Conservation (phyloP, 2,329 filamentous ascomycete genomes). For the Alternaria infectoria region DNA sequence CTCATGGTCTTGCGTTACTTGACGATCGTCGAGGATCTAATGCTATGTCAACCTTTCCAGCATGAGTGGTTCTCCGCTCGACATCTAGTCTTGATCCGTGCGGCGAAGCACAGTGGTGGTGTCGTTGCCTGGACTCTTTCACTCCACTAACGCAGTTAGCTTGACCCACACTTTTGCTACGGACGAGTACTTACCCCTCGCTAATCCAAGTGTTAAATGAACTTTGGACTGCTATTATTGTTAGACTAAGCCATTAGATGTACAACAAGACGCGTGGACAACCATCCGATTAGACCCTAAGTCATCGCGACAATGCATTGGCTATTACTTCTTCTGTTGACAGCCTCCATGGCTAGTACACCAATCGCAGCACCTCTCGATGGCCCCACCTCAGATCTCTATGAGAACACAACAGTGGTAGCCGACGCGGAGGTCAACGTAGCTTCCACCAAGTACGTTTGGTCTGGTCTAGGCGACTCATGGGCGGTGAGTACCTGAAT, state of each 20-base stretch:
- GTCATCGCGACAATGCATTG: background rate
- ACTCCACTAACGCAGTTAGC: background rate
- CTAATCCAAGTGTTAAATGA: fast-evolving
- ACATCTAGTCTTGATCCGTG: background rate
- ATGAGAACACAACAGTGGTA: background rate
- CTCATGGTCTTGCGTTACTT: fast-evolving
- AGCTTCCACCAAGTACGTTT: background rate
- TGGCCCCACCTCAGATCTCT: background rate
- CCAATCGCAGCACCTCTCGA: background rate
- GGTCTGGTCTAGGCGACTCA: background rate
- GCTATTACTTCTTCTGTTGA: background rate
- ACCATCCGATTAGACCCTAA: background rate
- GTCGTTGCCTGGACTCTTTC: background rate
- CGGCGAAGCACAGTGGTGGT: background rate
- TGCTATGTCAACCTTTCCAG: background rate
- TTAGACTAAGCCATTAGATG: background rate
- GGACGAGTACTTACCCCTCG: background rate
- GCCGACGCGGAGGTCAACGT: background rate
- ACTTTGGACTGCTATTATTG: background rate
- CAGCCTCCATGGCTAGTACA: background rate
- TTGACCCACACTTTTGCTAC: background rate
- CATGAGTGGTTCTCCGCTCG: background rate
- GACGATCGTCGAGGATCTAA: fast-evolving
- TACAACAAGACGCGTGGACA: background rate
- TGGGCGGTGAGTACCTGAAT: background rate